Base-by-base conservation (phyloP, 495 filamentous ascomycete genomes). In the Penicillium silybi region DNA sequence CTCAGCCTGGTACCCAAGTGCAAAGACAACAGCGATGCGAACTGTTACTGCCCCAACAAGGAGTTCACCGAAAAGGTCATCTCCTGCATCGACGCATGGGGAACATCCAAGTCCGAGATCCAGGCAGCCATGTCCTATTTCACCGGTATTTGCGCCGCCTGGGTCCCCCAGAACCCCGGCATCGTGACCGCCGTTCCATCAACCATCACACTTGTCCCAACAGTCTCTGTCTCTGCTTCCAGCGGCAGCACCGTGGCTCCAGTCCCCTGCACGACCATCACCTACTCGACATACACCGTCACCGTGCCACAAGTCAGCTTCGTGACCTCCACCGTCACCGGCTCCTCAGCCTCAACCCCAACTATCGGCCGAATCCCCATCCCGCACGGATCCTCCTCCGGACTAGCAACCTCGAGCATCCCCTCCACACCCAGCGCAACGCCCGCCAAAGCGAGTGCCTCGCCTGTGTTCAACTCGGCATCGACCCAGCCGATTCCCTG, bases 91-190 rank as follows among this genome's bases (percentile, higher is more conserved):
- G 81, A 83, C 57, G 78, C 90, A 53, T 86, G 90, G 79, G 85
- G 87, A 52, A 73, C 77, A 53, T 80, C 81, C 42, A 72, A 85
- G 44, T 63, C 68, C n/a, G 81, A 90, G 64, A 75, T 91, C 58
- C 74, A 83, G 46, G 69, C 80, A 51, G 90, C 88, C 47, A 77
- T 93, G 46, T 80, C 82, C 58, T 96, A 88, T 82, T 87, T 97
- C 77, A 83, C 89, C 61, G 93, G 92, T 66, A 87, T 97, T 71
- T 97, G 92, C 75, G 89, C 88, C 32, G 69, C 79, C 27, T 85
- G 84, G 67, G 79, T 90, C 17, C 73, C 78, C 38, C 50, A 76
- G 54, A 96, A 96, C 81, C 93, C 93, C 2, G 92, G 80, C 46
- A 88, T 97, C 63, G 80, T 89, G 62, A 93, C 89, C 50, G 83